Evolutionary conservation across 805 yeast species (phyloP).

Genomic region (Myxozyma melibiosi): DNA sequence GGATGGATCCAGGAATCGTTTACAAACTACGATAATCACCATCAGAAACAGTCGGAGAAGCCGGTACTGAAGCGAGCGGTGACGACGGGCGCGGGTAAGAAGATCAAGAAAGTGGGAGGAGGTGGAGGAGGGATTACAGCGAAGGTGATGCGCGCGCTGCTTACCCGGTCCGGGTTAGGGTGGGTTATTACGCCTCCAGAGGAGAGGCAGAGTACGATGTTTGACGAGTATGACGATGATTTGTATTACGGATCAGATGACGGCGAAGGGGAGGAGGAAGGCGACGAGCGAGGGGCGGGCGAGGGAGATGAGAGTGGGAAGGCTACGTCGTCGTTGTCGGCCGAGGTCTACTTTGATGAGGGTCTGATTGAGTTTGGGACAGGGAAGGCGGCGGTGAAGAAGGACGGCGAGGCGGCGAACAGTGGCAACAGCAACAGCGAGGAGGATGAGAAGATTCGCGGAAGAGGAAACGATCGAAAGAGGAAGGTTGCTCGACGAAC

Average conservation of each 20-base stretch:
- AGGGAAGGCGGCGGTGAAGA: not conserved
- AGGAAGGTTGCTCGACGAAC: constrained; percentile 18
- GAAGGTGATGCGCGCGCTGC: constrained; percentile 2
- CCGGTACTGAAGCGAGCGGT: not conserved
- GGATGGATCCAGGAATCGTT: constrained; percentile 36
- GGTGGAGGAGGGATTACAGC: not conserved
- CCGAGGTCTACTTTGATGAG: constrained; percentile 8
- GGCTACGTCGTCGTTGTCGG: constrained; percentile 4
- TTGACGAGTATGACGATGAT: constrained; percentile 21
- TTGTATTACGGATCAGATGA: constrained; percentile 17
- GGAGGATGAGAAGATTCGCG: not conserved
- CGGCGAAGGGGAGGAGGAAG: constrained; percentile 9
- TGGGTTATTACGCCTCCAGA: constrained; percentile 15
- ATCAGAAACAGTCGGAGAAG: not conserved
- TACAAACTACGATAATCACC: not conserved
- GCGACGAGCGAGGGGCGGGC: constrained; percentile 2
- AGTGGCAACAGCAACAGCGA: not conserved
- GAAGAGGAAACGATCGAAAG: not conserved
- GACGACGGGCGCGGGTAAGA: not conserved
- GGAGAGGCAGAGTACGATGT: not conserved
- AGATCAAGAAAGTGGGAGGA: constrained; percentile 1
- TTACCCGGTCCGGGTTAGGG: constrained; percentile 15
- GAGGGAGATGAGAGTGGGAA: not conserved
- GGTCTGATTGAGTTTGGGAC: constrained; percentile 9
- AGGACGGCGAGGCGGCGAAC: constrained; percentile 1